Conservation (phyloP, 257 asterid species). For the Rhazya stricta region DNA sequence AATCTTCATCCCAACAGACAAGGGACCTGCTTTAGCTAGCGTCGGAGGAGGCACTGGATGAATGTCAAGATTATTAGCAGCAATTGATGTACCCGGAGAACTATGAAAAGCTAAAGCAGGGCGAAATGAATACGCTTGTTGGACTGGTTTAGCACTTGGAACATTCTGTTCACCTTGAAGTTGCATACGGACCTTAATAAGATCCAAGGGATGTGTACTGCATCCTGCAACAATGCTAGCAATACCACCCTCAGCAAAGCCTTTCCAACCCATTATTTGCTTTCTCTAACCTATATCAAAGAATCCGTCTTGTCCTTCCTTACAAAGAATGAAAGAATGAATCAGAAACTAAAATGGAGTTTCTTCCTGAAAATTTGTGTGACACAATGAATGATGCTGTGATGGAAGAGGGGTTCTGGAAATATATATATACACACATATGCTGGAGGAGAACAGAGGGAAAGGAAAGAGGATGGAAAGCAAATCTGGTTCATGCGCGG, state of each 20-base stretch:
- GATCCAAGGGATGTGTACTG: conserved; percentile 51
- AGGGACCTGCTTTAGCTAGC: conserved; percentile 32
- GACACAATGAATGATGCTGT: background rate
- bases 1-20: conserved; percentile 41
- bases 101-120: conserved; percentile 37
- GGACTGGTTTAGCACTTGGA: background rate
- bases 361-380: background rate
- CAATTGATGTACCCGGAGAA: conserved; percentile 5
- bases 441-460: background rate
- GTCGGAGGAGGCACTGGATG: conserved; percentile 21
- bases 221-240: conserved; percentile 70
- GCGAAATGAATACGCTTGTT: conserved; percentile 27
- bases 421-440: background rate
- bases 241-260: conserved; percentile 57
- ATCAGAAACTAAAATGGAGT: background rate
- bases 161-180: conserved; percentile 45
- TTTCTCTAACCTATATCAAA: background rate
- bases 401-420: background rate
- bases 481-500: background rate
- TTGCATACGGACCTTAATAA: conserved; percentile 61
- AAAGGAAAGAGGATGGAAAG: background rate
- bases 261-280: conserved; percentile 36
- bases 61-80: conserved; percentile 4
- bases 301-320: background rate
- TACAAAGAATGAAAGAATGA: background rate